Base-by-base conservation (phyloP, 2,329 filamentous ascomycete species). In the Scedosporium boydii region DNA sequence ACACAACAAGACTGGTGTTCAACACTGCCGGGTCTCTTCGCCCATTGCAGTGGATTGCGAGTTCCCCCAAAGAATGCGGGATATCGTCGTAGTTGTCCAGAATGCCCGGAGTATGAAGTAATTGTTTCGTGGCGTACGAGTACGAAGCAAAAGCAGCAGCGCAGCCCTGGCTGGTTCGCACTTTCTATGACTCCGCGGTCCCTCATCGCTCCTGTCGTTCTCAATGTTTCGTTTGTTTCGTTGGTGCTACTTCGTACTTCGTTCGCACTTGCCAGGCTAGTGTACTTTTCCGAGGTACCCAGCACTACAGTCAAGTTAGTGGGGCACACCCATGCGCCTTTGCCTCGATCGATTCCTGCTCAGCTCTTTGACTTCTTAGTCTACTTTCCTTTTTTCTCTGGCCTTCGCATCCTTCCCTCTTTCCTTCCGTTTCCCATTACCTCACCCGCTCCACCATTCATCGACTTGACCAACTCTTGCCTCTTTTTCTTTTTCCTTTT, bases 391-490 rank as follows among this genome's bases (percentile, higher is more conserved):
- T 72, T 66, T 65, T 65, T 65, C 61, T 64, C 64, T 64, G 67
- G 63, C 63, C 65, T 66, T 60, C 65, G 65, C 68, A 58, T 66
- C 64, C 61, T 73, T 72, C 63, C 66, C 65, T 64, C 63, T 62
- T 65, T 64, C 59, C 65, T 73, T 73, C 71, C 68, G 74, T 75
- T 71, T 72, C 71, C 73, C 71, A 70, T 75, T 70, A 78, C 74
- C 79, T 79, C 77, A 75, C 74, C 77, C 76, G 71, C 74, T 74
- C 75, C 61, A 63, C 63, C 60, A 64, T 67, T 66, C 67, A 67
- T 67, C 67, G 66, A 60, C 44, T 63, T 67, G 63, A 70, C 66
- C 62, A 67, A 68, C 67, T 67, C 68, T 67, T 66, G 68, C 66
- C 64, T 65, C 69, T 70, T 69, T 66, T 66, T 65, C 53, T 56